Evolutionary conservation across 257 asterid genomes (phyloP).

Genomic region (Solanum tacnaense): DNA sequence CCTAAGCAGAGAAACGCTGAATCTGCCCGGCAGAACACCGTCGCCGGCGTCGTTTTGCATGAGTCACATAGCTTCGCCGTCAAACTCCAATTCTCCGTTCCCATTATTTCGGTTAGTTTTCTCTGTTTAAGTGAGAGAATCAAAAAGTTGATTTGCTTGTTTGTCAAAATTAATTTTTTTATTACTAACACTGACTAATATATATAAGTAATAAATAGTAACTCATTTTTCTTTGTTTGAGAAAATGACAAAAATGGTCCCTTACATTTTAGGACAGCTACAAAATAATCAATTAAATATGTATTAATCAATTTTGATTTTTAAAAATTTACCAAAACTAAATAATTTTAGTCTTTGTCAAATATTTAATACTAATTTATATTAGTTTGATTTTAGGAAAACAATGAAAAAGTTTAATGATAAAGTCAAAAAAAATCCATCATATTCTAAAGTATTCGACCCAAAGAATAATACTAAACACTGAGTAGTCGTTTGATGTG

Average conservation of each 20-base stretch:
- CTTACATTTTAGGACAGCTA: not conserved
- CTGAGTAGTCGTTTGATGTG: too few species aligned
- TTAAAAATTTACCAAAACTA: not conserved
- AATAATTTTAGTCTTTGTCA: not conserved
- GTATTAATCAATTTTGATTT: not conserved
- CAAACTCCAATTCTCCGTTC: slow-evolving; percentile 1
- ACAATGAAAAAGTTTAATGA: too few species aligned
- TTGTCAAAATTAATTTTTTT: not conserved
- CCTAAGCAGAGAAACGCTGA: slow-evolving; percentile 5
- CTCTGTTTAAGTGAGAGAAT: not conserved
- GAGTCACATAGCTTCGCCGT: slow-evolving; percentile 5
- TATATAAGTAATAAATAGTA: not conserved
- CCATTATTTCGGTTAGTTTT: not conserved
- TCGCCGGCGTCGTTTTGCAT: slow-evolving; percentile 12
- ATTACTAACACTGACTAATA: not conserved
- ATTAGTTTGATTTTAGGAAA: too few species aligned
- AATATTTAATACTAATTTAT: too few species aligned
- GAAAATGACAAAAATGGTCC: not conserved
- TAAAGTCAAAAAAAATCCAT: too few species aligned
- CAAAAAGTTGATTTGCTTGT: not conserved
- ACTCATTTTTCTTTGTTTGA: not conserved
- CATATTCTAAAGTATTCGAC: too few species aligned
- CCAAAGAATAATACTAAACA: too few species aligned
- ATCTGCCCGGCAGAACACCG: slow-evolving; percentile 11
- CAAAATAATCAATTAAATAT: not conserved